A percentile compares a stretch with the other conserved stretches of the same genome.
Conservation (phyloP, 345 rosid genomes). For the Corchorus capsularis region DNA sequence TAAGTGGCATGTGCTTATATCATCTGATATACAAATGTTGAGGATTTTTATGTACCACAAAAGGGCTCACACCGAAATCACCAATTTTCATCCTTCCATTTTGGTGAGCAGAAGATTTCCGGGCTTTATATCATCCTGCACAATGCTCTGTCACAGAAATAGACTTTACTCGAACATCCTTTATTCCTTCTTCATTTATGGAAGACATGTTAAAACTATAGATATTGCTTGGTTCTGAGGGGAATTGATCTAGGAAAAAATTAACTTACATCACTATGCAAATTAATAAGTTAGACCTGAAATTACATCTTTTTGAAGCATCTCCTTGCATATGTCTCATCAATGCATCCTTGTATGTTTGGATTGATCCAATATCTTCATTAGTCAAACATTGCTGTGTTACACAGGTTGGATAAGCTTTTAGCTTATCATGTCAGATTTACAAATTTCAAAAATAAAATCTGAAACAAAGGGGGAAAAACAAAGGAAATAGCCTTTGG, state of each 20-base stretch:
- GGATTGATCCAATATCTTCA: slow-evolving; percentile 94
- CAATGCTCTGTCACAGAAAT: slow-evolving; percentile 53
- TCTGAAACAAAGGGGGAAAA: too few relatives aligned
- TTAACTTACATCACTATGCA: slow-evolving; percentile 86
- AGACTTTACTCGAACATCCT: too few relatives aligned
- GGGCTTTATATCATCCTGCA: slow-evolving; percentile 44
- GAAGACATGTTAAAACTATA: too few relatives aligned
- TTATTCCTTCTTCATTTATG: too few relatives aligned
- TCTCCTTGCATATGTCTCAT: slow-evolving; percentile 38
- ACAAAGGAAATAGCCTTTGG: too few relatives aligned
- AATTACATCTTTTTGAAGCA: slow-evolving; percentile 78
- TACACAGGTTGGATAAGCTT: too few relatives aligned
- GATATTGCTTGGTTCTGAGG: too few relatives aligned
- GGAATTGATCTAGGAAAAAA: not conserved
- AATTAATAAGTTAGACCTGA: slow-evolving; percentile 85
- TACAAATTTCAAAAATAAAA: too few relatives aligned
- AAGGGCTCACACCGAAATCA: slow-evolving; percentile 3
- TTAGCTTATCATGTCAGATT: too few relatives aligned
- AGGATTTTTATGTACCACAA: too few relatives aligned
- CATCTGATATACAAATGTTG: too few relatives aligned
- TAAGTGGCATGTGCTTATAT: too few relatives aligned
- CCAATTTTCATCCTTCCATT: not conserved
- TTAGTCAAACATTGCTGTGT: slow-evolving; percentile 80
- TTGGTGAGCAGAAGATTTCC: slow-evolving; percentile 9
- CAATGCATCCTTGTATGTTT: slow-evolving; percentile 70